Evolutionary conservation across 2,329 filamentous ascomycete species (phyloP).

Genomic region (Ascochyta viciae-villosae): DNA sequence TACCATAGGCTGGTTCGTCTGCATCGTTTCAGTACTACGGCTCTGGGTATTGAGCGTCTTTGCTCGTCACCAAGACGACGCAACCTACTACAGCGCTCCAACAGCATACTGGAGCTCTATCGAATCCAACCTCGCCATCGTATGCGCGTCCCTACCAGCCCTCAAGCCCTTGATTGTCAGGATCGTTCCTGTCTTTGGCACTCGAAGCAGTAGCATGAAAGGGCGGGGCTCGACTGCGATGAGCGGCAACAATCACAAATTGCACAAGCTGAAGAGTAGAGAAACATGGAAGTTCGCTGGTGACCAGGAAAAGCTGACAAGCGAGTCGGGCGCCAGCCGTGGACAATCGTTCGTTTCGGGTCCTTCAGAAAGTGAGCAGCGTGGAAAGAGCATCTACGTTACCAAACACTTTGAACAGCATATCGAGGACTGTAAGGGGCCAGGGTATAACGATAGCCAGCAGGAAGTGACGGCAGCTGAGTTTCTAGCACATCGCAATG

Average conservation of each 20-base stretch:
- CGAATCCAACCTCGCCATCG: conserved; percentile 42
- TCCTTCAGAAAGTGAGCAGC: conserved; percentile 9
- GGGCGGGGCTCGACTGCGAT: conserved; percentile 11
- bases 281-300: conserved; percentile 3
- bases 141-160: conserved; percentile 42
- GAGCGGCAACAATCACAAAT: conserved; percentile 11
- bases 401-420: conserved; percentile 22
- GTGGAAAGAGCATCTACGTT: conserved; percentile 23
- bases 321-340: conserved; percentile 7
- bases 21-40: conserved; percentile 40
- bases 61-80: conserved; percentile 25
- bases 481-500: neutral
- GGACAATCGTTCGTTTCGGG: conserved; percentile 11
- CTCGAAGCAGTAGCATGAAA: conserved; percentile 17
- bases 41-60: conserved; percentile 29
- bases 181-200: conserved; percentile 31
- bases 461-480: conserved; percentile 16
- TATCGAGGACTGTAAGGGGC: conserved; percentile 5
- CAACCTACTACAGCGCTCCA: conserved; percentile 30
- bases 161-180: conserved; percentile 38
- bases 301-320: conserved; percentile 23
- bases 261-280: conserved; percentile 10
- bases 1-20: conserved; percentile 44
- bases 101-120: conserved; percentile 40
- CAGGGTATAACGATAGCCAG: conserved; percentile 20